These are phyloP conservation scores for Panaeolus cyanescens DNA, from an alignment of 768 basidiomycete genomes.

Conservation along the genomic window DNA sequence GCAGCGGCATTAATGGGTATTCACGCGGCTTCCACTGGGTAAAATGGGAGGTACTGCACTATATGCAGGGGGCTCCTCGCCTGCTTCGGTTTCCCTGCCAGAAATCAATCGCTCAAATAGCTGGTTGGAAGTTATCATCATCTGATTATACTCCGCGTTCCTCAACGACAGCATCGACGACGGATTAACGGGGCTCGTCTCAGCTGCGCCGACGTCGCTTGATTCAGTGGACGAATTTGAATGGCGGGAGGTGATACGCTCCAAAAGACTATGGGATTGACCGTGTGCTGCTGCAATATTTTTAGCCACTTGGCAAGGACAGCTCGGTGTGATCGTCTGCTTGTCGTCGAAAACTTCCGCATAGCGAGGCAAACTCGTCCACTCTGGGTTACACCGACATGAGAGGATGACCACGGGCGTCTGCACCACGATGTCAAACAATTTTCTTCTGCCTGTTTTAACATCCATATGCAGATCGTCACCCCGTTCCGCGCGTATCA, in stretches of 20 bases:
- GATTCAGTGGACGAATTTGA: slow-evolving; percentile 35
- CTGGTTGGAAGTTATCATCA: slow-evolving; percentile 41
- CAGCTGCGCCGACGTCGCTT: slow-evolving; percentile 21
- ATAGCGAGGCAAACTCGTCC: slow-evolving; percentile 80
- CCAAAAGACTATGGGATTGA: slow-evolving; percentile 9
- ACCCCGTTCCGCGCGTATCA: slow-evolving; percentile 81
- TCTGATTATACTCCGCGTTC: slow-evolving; percentile 26
- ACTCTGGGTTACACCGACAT: slow-evolving; percentile 84
- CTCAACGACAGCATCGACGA: slow-evolving; percentile 29
- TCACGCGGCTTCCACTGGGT: neutral
- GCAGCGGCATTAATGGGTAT: neutral
- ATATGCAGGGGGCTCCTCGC: slow-evolving; percentile 88
- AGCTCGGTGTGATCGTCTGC: slow-evolving; percentile 34
- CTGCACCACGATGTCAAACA: slow-evolving; percentile 87
- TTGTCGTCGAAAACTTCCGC: slow-evolving; percentile 46
- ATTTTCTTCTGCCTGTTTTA: slow-evolving; percentile 72
- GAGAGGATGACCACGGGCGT: slow-evolving; percentile 87
- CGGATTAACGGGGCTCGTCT: slow-evolving; percentile 35
- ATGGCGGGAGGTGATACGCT: slow-evolving; percentile 31
- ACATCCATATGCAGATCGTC: slow-evolving; percentile 65
- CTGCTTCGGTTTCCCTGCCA: slow-evolving; percentile 78
- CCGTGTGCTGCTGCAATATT: neutral
- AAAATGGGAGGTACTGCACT: slow-evolving; percentile 21
- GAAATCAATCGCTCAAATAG: slow-evolving; percentile 82
- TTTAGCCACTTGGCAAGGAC: slow-evolving; percentile 45